Evolutionary conservation across 192 early-diverging fungal genomes (phyloP), one percentile per base, ranked within the genome.

Genomic region (Spizellomyces punctatus): DNA sequence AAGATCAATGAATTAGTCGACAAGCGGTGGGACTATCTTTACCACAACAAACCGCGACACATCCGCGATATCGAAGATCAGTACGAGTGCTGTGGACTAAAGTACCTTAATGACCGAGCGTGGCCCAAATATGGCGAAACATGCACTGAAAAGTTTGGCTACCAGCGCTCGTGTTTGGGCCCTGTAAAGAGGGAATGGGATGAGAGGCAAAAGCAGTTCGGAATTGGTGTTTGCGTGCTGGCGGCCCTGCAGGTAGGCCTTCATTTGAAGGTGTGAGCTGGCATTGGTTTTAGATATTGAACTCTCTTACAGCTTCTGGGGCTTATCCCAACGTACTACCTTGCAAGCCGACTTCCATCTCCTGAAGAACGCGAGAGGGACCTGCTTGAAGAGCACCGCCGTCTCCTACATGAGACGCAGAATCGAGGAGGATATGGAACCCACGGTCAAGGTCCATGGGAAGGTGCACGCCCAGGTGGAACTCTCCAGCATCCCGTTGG

Each of bases 1-100:
- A 36, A 36, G 27, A 45, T 45, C 44, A n/a, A 46, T 56, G n/a
- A n/a, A 6, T 6, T 56, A 5, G n/a, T 85, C 14, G 73, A 79
- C 57, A 27, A 54, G 2, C 67, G 80, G n/a, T 88, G 87, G 87
- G 49, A 63, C 3, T 75, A 71, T 14, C 75, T 74, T 1, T 83
- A 81, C 58, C 67, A 76, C 10, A 43, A 69, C 16, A 78, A 84
- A 48, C 78, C 66, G 2, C 66, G 73, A 7, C 22, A 74, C 7
- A 58, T 88, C 19, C 74, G 75, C 65, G 74, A 78, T 57, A 36
- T 85, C 12, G 79, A 88, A 70, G 77, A 79, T 36, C 60, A 71
- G 27, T 78, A 78, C 75, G 52, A 54, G 27, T 79, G 78, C 78
- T 79, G 78, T 47, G 78, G 78, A 10, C 60, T 79, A 45, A 54